Evolutionary conservation across 2,329 filamentous ascomycete genomes (phyloP), one percentile per base, ranked within the genome.

Genomic region (Fusarium annulatum): DNA sequence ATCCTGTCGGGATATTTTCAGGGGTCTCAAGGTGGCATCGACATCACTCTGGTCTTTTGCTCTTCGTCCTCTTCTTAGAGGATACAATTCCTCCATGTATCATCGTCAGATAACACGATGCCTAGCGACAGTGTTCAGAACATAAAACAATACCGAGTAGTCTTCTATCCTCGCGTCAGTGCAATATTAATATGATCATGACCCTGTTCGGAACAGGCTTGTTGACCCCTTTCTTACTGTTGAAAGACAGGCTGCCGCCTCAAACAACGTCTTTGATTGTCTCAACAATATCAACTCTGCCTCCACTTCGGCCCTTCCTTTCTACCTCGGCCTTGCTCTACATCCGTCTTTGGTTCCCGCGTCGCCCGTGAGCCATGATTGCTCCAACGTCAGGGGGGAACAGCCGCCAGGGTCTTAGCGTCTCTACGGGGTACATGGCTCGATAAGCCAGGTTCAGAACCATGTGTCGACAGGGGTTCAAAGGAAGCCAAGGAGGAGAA

Each of bases 311-410:
- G 64, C 60, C 67, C 59, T 74, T 72, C 66, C 26, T 42, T 63
- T 60, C 33, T 36, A 45, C 59, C 53, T 65, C 43, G 41, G 61
- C 30, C 49, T 45, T 38, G 57, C 46, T 58, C 52, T 41, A n/a
- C 66, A 49, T 61, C 55, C 48, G 42, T 53, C 51, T 55, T 28
- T 30, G 39, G 38, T 64, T 60, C 43, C 58, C 69, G 73, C 62
- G 53, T 72, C 52, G 53, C 72, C 60, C 63, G 45, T 55, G 43
- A 45, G n/a, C 43, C 58, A 46, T 62, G 64, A 45, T 45, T 52
- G 58, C 61, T 43, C 64, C 67, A 67, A 73, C 60, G 64, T 71
- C 75, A 77, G 73, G 71, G 73, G 68, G 52, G 55, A 68, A 43
- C 19, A 34, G 30, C 21, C 16, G 30, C 10, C 30, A 36, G 38